Evolutionary conservation across 805 yeast species (phyloP), one percentile per base, ranked within the genome.

Genomic region (Sungouiozyma intestinalis): DNA sequence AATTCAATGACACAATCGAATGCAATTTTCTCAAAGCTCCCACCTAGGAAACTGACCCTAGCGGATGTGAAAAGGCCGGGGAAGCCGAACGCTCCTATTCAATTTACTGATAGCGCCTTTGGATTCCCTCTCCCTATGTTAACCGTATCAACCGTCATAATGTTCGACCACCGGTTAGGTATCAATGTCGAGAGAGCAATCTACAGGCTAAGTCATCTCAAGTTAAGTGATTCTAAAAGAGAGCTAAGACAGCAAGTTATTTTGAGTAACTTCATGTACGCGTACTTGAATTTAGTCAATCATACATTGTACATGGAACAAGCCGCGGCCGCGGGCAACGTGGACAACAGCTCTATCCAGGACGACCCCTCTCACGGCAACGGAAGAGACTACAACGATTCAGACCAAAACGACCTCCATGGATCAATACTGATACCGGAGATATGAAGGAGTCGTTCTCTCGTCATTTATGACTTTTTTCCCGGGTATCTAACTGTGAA

Each of bases 161-260:
- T 84, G 94, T 67, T 83, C 45, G 90, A 83, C 57, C 79, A 81
- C 53, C 69, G 98, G 48, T 83, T 85, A 60, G 97, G 97, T 0
- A 79, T 92, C 37, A 96, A 90, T 61, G 94, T 92, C 36, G 98
- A 92, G 62, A 72, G 98, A 34, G 98, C 98, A 0, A 84, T 92
- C 40, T 92, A 92, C 62, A 69, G 98, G 43, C 69, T 92, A 43
- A 84, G 95, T 41, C 98, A 92, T 63, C 67, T 92, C 58, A 92
- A 92, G 61, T 70, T 92, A 49, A 95, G 97, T 19, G 94, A 92
- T 62, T 90, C 97, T 1, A 83, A 86, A 57, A 69, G 97, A 45
- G 92, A 94, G 21, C 66, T 92, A 47, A 72, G 87, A 33, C 97
- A 92, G 60, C 98, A 92, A 60, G 98, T 92, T 1, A 62, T 92